Percentiles rank a stretch among this genome's conserved stretches.
Evolutionary conservation across 345 rosid genomes (phyloP).

Genomic region (Eucalyptus regnans): DNA sequence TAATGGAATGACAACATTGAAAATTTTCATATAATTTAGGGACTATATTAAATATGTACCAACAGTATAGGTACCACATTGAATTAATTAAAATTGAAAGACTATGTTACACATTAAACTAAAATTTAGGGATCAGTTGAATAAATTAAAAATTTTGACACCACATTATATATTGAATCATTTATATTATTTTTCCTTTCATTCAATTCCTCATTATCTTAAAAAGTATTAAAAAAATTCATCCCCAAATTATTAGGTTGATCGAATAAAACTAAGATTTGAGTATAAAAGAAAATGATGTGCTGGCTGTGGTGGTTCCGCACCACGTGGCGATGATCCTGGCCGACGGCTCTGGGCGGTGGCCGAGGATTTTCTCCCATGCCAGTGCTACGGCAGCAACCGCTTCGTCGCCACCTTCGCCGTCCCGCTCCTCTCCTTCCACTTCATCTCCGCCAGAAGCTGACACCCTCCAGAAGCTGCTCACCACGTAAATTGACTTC

Average conservation of each 20-base stretch:
- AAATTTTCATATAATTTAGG: too few relatives aligned
- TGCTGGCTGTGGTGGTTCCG: slow-evolving; percentile 63
- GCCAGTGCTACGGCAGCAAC: slow-evolving; percentile 87
- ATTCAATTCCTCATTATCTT: background rate
- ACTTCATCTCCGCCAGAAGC: slow-evolving; percentile 64
- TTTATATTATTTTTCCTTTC: background rate
- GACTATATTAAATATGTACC: too few relatives aligned
- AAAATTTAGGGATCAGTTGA: rapidly evolving
- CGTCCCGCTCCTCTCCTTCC: slow-evolving; percentile 84
- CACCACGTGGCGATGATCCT: slow-evolving; percentile 83
- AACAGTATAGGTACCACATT: too few relatives aligned
- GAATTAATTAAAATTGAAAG: too few relatives aligned
- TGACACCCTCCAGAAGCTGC: background rate
- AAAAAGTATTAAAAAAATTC: background rate
- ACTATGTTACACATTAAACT: rapidly evolving
- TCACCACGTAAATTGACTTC: slow-evolving; percentile 65
- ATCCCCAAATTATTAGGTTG: background rate
- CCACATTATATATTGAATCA: too few relatives aligned
- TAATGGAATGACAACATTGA: too few relatives aligned
- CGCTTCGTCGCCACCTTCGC: slow-evolving; percentile 81
- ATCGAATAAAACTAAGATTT: background rate
- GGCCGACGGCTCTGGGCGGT: slow-evolving; percentile 85
- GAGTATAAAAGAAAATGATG: background rate
- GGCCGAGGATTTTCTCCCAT: slow-evolving; percentile 89
- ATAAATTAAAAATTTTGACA: too few relatives aligned